Base-by-base conservation (phyloP, 805 yeast species). In the Jamesozyma piceae region DNA sequence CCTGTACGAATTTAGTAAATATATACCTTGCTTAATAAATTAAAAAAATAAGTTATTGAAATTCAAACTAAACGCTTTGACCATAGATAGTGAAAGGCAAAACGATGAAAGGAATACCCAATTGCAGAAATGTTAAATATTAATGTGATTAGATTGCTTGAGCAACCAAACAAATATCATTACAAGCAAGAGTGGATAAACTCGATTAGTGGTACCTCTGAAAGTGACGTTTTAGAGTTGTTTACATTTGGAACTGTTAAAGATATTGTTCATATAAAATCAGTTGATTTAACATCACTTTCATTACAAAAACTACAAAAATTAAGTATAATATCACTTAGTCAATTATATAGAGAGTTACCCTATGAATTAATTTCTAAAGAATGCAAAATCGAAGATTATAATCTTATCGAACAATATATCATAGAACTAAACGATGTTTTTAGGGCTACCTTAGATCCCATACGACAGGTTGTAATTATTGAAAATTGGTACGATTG, bases 131-230 rank as follows among this genome's bases (percentile, higher is more conserved):
- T 24, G 28, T 15, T 31, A 10, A 17, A 31, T 15, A 5, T 4
- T 31, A 18, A n/a, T 9, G 17, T 33, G 13, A 33, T 33, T 15
- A 33, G 14, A 5, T 6, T 30, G 33, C 39, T 58, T 18, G 62
- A 58, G 38, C 50, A 51, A 29, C 53, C 52, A 0, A 17, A 37
- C 4, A 43, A 26, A n/a, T 47, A 47, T 15, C 55, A 55, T 38
- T 61, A 51, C 43, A 60, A 58, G 38, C 41, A 48, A 14, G 37
- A 47, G 20, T 61, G 65, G 65, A 33, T 56, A 4, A 35, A 39
- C 3, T 42, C 51, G 8, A 21, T 24, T 1, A 41, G n/a, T 19
- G 36, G n/a, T 9, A 17, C 15, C 4, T 4, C 10, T 6, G 22
- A 36, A 15, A 15, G 38, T 21, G 35, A 15, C 2, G 32, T 39